Evolutionary conservation across 148 eudicot species (phyloP).

Genomic region (Camellia sinensis): DNA sequence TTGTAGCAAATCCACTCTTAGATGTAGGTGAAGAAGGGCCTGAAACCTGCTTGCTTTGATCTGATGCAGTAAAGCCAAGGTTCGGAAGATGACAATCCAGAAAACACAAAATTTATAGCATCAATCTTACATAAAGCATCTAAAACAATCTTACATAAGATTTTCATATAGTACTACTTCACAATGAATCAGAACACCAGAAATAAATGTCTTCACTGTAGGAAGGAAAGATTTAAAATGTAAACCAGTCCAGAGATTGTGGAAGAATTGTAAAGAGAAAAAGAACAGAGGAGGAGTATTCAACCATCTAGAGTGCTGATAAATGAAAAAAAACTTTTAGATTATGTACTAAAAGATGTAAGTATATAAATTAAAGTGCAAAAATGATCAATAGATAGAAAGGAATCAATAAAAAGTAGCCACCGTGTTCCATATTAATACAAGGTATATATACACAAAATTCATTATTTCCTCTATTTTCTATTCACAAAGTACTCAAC

Average conservation of each 20-base stretch:
- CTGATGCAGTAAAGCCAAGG: conserved; percentile 33
- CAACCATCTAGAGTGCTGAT: not conserved
- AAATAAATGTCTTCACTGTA: not conserved
- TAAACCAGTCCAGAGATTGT: too few relatives aligned
- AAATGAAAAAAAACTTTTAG: not conserved
- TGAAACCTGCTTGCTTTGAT: conserved; percentile 64
- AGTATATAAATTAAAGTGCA: not conserved
- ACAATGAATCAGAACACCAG: not conserved
- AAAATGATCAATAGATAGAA: too few relatives aligned
- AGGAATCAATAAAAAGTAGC: too few relatives aligned
- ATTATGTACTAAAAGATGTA: too few relatives aligned
- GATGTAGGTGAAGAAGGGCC: conserved; percentile 63
- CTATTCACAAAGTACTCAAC: too few relatives aligned
- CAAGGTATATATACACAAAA: too few relatives aligned
- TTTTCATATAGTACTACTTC: not conserved
- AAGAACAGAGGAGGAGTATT: not conserved
- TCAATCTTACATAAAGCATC: not conserved
- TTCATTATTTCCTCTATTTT: too few relatives aligned
- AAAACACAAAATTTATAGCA: not conserved
- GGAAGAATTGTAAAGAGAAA: too few relatives aligned
- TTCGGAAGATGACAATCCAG: not conserved
- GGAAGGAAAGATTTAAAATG: too few relatives aligned
- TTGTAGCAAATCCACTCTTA: conserved; percentile 52
- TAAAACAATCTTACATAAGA: not conserved
- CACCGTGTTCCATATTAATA: too few relatives aligned